phyloP scores from a whole-genome alignment of 2,329 filamentous ascomycete genomes.

The Gaeumannomyces sp. region DNA sequence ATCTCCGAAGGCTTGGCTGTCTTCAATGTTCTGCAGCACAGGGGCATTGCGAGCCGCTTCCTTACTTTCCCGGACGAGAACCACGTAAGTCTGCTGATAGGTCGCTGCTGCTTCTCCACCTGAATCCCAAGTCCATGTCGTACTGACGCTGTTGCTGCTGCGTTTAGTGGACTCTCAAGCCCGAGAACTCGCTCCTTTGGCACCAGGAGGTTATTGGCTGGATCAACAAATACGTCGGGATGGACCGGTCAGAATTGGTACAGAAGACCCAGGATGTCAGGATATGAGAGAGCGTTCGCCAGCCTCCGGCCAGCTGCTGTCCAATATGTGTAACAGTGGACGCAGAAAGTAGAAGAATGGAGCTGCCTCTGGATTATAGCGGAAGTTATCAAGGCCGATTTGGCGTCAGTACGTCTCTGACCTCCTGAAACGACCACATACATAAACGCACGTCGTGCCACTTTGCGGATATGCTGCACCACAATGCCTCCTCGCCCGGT shows the following conservation, averaged over 20 bases:
- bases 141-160: constrained; percentile 20
- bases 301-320: not conserved
- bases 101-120: constrained; percentile 23
- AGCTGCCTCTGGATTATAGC: not conserved
- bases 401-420: not conserved
- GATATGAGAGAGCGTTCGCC: constrained; percentile 1
- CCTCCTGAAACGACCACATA: not conserved
- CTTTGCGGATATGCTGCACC: not conserved
- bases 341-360: not conserved
- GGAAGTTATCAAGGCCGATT: not conserved
- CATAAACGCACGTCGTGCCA: not conserved
- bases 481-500: not conserved
- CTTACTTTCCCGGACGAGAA: constrained; percentile 75
- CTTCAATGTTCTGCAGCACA: constrained; percentile 78
- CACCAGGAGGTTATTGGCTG: constrained; percentile 78
- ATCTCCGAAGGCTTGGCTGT: constrained; percentile 78
- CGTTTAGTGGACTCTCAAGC: constrained; percentile 72
- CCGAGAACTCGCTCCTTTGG: constrained; percentile 87
- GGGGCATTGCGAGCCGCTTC: constrained; percentile 69
- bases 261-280: constrained; percentile 3
- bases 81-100: constrained; percentile 33
- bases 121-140: not conserved
- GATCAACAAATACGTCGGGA: constrained; percentile 57
- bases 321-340: not conserved
- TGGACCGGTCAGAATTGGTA: constrained; percentile 19